Evolutionary conservation across 176 grass and related monocot genomes (phyloP), one percentile per base, ranked within the genome.

Genomic region (Thalia dealbata): DNA sequence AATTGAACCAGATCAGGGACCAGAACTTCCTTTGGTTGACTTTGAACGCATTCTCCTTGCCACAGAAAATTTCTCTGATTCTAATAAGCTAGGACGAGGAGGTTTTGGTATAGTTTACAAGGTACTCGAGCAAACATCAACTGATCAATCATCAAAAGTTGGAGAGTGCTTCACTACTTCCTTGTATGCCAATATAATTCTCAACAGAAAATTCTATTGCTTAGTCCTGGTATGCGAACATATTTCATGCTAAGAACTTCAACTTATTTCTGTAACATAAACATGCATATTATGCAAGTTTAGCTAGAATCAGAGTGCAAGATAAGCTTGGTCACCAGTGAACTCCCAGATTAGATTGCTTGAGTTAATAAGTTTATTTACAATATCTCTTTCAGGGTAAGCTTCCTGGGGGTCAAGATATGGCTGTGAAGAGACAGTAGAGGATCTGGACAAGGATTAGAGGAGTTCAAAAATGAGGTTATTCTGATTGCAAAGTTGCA

Each of bases 401-500:
- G 32, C 64, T 67, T 42, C 64, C 48, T 38, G 46, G 44, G 7
- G 68, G 43, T 0, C 68, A 50, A 29, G 44, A 71, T 16, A 15
- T 71, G 14, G 68, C 68, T 50, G 24, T 46, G 6, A 71, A 71
- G 51, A 71, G 68, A 51, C 27, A 26, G 15, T 4, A 71, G 45
- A 28, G 32, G 68, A 50, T 71, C 43, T 12, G 42, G 41, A n/a
- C 68, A 71, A 71, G 68, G 68, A 24, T 10, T 51, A 50, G 32
- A 12, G 45, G 68, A 71, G 14, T 71, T 71, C 35, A 71, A 51
- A 26, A 71, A 16, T 50, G 68, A 71, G 45, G 45, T 71, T 10
- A 26, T 71, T 51, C 14, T 71, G 69, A 50, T 71, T 41, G 21
- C 46, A 25, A 71, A 52, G 45, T n/a, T 71, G 8, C 23, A 71